Percentiles rank a stretch among this genome's conserved stretches.
Evolutionary conservation across 306 rosid genomes (phyloP).

Genomic region (Vigna radiata): DNA sequence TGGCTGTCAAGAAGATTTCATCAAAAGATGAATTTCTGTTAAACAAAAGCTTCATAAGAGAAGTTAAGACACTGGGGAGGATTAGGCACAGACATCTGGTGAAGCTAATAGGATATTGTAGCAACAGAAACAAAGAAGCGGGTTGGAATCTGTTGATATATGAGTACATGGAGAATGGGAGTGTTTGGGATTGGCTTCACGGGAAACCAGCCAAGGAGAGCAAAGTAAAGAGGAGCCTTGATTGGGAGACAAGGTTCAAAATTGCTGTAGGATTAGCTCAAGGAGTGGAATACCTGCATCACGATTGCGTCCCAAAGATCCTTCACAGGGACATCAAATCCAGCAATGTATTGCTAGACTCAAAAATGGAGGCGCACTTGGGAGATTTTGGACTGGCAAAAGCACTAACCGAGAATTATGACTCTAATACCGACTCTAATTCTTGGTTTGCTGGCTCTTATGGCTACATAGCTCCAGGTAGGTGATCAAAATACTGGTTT

Average conservation of each 20-base stretch:
- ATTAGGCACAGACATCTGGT: slow-evolving; percentile 91
- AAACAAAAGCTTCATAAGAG: slow-evolving; percentile 80
- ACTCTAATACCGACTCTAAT: slow-evolving; percentile 72
- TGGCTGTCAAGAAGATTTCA: slow-evolving; percentile 88
- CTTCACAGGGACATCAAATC: slow-evolving; percentile 91
- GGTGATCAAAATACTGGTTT: not conserved
- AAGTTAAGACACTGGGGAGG: slow-evolving; percentile 90
- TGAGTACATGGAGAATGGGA: slow-evolving; percentile 91
- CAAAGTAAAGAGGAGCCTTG: slow-evolving; percentile 67
- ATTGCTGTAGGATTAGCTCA: slow-evolving; percentile 84
- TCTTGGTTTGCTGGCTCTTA: slow-evolving; percentile 90
- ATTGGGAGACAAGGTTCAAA: slow-evolving; percentile 86
- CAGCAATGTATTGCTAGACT: slow-evolving; percentile 83
- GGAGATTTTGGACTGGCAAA: slow-evolving; percentile 97
- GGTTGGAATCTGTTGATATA: slow-evolving; percentile 81
- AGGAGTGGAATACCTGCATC: slow-evolving; percentile 94
- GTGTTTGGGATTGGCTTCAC: slow-evolving; percentile 96
- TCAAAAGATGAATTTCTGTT: slow-evolving; percentile 75
- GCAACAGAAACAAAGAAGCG: slow-evolving; percentile 65
- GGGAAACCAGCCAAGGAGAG: slow-evolving; percentile 49
- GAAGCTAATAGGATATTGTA: slow-evolving; percentile 86
- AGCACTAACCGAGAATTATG: slow-evolving; percentile 61
- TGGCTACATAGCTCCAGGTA: slow-evolving; percentile 98
- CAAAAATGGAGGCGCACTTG: slow-evolving; percentile 90
- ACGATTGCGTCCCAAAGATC: slow-evolving; percentile 87